Evolutionary conservation across 257 asterid species (phyloP).

Genomic region (Solanum appendiculatum): DNA sequence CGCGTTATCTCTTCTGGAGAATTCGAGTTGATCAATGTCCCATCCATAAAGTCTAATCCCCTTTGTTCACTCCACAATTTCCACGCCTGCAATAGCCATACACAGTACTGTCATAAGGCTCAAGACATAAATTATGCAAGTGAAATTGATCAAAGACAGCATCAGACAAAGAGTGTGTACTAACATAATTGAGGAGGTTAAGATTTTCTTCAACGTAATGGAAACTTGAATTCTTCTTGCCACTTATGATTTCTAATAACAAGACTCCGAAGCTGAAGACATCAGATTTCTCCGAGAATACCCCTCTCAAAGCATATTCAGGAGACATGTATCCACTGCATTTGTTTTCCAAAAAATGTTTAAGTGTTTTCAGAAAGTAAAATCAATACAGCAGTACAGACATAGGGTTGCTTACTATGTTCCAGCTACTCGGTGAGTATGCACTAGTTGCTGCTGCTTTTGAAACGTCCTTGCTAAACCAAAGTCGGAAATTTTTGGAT

Average conservation of each 20-base stretch:
- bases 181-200: conserved; percentile 1
- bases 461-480: conserved; percentile 24
- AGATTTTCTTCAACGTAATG: neutral
- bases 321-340: conserved; percentile 12
- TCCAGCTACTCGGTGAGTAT: conserved; percentile 21
- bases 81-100: neutral
- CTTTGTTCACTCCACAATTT: neutral
- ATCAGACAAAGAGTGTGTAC: neutral
- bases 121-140: neutral
- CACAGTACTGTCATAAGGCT: neutral
- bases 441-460: conserved; percentile 7
- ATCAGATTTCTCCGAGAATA: conserved; percentile 7
- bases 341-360: neutral
- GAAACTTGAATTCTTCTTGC: conserved; percentile 5
- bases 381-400: neutral
- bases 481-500: conserved; percentile 24
- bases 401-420: conserved; percentile 10
- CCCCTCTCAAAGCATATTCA: conserved; percentile 4
- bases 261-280: conserved; percentile 10
- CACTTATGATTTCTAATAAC: conserved; percentile 4
- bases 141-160: neutral
- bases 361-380: neutral
- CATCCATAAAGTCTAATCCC: neutral
- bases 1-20: neutral
- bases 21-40: neutral